Conservation (phyloP, 1,284 basidiomycete genomes). For the Veloboletus limbatus region DNA sequence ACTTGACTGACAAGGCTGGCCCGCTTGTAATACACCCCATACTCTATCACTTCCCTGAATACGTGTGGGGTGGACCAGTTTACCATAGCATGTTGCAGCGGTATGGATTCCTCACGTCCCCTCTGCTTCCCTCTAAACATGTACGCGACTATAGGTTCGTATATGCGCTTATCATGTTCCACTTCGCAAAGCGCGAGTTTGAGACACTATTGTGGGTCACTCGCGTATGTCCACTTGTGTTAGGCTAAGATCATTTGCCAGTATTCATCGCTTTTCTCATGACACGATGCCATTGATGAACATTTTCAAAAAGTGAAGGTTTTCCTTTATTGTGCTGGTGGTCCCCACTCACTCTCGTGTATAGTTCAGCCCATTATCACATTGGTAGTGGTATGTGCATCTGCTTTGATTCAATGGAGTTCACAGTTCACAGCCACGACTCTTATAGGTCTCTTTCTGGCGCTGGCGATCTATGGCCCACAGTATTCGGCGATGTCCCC, state of each 20-base stretch:
- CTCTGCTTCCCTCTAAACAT: background rate
- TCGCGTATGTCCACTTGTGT: conserved; percentile 9
- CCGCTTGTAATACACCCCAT: conserved; percentile 91
- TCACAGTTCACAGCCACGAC: background rate
- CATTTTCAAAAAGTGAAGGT: conserved; percentile 84
- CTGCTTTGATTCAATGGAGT: background rate
- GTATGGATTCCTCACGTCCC: conserved; percentile 39
- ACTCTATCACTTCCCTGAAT: conserved; percentile 69
- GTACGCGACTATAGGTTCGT: conserved; percentile 55
- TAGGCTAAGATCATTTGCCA: conserved; percentile 27
- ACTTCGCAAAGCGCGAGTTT: conserved; percentile 91
- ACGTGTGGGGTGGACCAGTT: conserved; percentile 69
- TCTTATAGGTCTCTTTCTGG: conserved; percentile 60
- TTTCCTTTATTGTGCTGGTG: background rate
- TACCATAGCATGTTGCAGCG: conserved; percentile 78
- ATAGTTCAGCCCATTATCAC: conserved; percentile 87
- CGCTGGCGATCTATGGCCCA: conserved; percentile 79
- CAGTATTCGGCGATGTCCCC: conserved; percentile 58
- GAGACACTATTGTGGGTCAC: conserved; percentile 83
- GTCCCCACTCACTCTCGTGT: conserved; percentile 1
- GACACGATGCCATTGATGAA: conserved; percentile 90
- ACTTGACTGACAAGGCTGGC: conserved; percentile 57
- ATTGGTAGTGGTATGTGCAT: conserved; percentile 63
- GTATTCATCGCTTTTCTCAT: conserved; percentile 92
- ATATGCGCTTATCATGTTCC: conserved; percentile 76